phyloP scores from a whole-genome alignment of 2,329 filamentous ascomycete species.

The Trichophyton equinum region DNA sequence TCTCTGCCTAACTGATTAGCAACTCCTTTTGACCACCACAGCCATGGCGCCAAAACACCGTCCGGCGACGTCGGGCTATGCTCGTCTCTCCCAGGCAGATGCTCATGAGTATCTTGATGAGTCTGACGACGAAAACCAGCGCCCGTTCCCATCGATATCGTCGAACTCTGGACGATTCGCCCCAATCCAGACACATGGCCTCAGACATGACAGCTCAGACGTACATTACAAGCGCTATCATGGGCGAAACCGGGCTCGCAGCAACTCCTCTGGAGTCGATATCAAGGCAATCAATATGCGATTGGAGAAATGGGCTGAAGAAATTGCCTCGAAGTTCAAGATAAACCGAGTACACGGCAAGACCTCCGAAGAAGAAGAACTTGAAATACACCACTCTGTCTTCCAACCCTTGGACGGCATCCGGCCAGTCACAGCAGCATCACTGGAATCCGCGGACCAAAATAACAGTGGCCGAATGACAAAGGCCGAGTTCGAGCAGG shows the following conservation, averaged over 20 bases:
- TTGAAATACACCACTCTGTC: conserved; percentile 95
- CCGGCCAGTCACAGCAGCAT: conserved; percentile 63
- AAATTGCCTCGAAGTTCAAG: conserved; percentile 96
- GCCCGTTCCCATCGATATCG: conserved; percentile 41
- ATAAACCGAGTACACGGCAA: conserved; percentile 63
- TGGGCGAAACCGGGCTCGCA: conserved; percentile 39
- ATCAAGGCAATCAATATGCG: conserved; percentile 97
- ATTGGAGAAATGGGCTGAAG: conserved; percentile 90
- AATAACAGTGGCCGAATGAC: conserved; percentile 52
- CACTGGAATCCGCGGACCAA: conserved; percentile 42
- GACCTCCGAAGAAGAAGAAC: conserved; percentile 63
- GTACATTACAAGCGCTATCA: conserved; percentile 32
- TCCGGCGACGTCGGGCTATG: conserved; percentile 69
- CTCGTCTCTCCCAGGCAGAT: conserved; percentile 71
- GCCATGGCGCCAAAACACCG: conserved; percentile 36
- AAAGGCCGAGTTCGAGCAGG: conserved; percentile 68
- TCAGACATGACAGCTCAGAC: conserved; percentile 36
- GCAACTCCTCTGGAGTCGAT: conserved; percentile 78
- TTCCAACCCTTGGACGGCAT: conserved; percentile 88
- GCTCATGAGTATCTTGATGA: conserved; percentile 44
- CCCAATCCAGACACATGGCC: conserved; percentile 41
- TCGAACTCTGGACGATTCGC: conserved; percentile 50
- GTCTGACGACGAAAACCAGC: conserved; percentile 49
- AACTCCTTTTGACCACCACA: not conserved
- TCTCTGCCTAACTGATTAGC: not conserved